A percentile compares a stretch with the other conserved stretches of the same genome.
These are phyloP conservation scores for Pseudozyma thailandica DNA, from an alignment of 1,284 basidiomycete genomes.

Conservation along the genomic window DNA sequence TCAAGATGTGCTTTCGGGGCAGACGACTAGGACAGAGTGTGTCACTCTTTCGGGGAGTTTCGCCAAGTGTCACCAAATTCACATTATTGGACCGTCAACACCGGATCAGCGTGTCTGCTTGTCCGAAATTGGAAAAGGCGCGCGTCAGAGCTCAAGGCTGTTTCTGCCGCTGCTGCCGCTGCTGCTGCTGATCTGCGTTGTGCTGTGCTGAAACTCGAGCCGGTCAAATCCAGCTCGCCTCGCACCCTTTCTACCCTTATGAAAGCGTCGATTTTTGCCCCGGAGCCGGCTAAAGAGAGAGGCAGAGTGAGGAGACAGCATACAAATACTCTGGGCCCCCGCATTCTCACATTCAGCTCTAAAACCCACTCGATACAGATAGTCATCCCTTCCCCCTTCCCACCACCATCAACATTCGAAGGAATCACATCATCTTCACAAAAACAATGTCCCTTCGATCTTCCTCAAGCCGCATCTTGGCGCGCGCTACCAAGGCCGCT, in stretches of 20 bases:
- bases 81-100: conserved; percentile 21
- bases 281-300: too few species aligned
- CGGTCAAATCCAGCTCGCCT: too few species aligned
- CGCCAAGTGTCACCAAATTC: neutral
- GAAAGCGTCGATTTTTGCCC: too few species aligned
- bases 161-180: too few species aligned
- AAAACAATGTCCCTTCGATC: conserved; percentile 45
- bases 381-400: neutral
- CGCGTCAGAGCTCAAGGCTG: too few species aligned
- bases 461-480: conserved; percentile 35
- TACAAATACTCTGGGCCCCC: conserved; percentile 23
- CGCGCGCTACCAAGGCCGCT: conserved; percentile 18
- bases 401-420: neutral
- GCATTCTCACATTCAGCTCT: neutral
- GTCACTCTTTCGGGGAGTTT: neutral
- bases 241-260: too few species aligned
- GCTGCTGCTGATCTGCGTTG: too few species aligned
- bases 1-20: too few species aligned
- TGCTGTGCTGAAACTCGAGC: too few species aligned
- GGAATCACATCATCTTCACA: too few species aligned
- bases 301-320: too few species aligned
- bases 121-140: too few species aligned
- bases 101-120: neutral
- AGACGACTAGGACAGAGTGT: neutral
- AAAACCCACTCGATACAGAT: neutral